These are phyloP conservation scores for Cardiospermum halicacabum DNA, from an alignment of 345 rosid genomes.

Conservation along the genomic window DNA sequence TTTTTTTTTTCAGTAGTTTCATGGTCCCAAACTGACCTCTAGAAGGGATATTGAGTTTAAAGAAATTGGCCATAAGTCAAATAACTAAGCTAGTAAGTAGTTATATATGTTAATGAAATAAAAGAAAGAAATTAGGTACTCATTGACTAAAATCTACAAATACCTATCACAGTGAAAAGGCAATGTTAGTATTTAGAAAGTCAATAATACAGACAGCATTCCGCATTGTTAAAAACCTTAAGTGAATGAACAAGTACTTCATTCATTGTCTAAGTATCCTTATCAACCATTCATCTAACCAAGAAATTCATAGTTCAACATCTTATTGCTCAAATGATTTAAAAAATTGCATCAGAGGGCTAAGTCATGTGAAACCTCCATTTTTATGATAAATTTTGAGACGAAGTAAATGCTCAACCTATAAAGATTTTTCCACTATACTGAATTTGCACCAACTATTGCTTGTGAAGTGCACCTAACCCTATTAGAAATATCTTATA, in stretches of 20 bases:
- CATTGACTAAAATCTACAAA: no score
- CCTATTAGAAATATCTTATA: neutral
- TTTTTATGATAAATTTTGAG: neutral
- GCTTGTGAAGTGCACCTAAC: neutral
- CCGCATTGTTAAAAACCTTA: no score
- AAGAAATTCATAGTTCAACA: neutral
- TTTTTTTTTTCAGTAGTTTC: neutral
- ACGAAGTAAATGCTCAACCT: neutral
- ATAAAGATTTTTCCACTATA: neutral
- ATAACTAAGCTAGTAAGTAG: neutral
- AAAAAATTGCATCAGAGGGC: neutral
- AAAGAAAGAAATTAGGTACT: neutral
- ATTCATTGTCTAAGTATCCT: neutral
- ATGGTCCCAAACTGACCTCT: neutral
- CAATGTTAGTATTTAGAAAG: neutral
- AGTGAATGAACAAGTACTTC: neutral
- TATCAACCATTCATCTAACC: conserved; percentile 1
- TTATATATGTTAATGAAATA: neutral
- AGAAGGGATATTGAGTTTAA: neutral
- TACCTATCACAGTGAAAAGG: neutral
- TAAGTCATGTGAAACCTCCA: neutral
- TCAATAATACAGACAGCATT: no score
- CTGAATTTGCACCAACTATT: neutral
- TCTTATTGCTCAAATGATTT: neutral
- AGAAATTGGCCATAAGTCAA: neutral